Conservation (phyloP, 2,329 filamentous ascomycete genomes). For the Aspergillus sp. region DNA sequence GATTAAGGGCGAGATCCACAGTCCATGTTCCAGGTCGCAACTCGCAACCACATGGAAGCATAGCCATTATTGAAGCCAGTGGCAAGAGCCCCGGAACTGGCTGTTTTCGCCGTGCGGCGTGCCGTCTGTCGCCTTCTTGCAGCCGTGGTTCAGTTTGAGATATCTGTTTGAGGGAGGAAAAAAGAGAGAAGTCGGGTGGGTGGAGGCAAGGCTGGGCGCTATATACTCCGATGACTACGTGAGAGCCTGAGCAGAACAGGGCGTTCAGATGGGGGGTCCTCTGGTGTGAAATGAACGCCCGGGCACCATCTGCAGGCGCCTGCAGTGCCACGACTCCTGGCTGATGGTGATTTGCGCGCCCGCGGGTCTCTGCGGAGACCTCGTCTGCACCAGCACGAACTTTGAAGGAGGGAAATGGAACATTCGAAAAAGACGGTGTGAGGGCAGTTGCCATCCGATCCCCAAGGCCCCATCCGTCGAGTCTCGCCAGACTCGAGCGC, state of each 20-base stretch:
- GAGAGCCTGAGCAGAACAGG: background rate
- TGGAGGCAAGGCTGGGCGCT: slow-evolving; percentile 2
- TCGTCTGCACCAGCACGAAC: too few relatives aligned
- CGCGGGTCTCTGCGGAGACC: too few relatives aligned
- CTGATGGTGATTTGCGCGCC: too few relatives aligned
- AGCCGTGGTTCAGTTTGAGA: background rate
- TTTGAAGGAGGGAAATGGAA: background rate
- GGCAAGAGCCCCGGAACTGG: background rate
- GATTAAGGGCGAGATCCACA: slow-evolving; percentile 3
- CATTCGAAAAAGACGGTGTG: background rate
- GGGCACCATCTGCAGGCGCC: background rate
- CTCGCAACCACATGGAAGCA: background rate
- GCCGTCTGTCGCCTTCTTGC: background rate
- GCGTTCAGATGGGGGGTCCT: background rate
- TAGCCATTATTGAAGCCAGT: background rate
- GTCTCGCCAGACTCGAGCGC: background rate
- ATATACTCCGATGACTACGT: background rate
- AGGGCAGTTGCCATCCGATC: background rate
- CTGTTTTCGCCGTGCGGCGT: background rate
- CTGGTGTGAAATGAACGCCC: background rate
- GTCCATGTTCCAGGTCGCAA: background rate
- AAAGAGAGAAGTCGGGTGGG: background rate
- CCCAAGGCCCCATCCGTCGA: background rate
- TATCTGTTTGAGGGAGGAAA: background rate
- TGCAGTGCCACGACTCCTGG: background rate